These are phyloP conservation scores for Candida loeiensis DNA, from an alignment of 805 yeast genomes.

Conservation along the genomic window DNA sequence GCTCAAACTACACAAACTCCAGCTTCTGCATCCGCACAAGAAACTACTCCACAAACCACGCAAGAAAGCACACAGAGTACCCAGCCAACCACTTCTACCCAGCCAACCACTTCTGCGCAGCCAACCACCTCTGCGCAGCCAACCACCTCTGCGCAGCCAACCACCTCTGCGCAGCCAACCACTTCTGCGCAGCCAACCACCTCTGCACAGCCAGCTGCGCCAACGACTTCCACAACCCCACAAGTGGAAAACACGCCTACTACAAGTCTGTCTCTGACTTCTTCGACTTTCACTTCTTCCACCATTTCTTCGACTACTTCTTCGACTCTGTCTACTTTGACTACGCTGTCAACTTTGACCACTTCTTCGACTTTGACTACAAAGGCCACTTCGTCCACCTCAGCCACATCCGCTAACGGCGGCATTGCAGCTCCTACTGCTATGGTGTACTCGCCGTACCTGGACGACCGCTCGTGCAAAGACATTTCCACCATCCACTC, in stretches of 20 bases:
- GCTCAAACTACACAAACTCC: slow-evolving; percentile 29
- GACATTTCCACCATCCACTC: slow-evolving; percentile 45
- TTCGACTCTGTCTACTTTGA: no score
- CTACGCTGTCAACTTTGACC: slow-evolving; percentile 11
- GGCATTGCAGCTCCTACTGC: slow-evolving; percentile 47
- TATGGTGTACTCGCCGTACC: slow-evolving; percentile 78
- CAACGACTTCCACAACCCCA: slow-evolving; percentile 14
- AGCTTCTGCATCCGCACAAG: slow-evolving; percentile 24
- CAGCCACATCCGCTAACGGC: slow-evolving; percentile 12
- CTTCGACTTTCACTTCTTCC: slow-evolving; percentile 12
- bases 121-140: no score
- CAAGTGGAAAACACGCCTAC: slow-evolving; percentile 4
- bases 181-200: no score
- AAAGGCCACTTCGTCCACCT: slow-evolving; percentile 13
- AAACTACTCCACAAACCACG: slow-evolving; percentile 8
- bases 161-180: no score
- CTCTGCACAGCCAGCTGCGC: no score
- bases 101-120: slow-evolving; percentile 30
- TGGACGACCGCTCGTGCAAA: slow-evolving; percentile 66
- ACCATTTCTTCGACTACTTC: slow-evolving; percentile 13
- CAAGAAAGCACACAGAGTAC: neutral
- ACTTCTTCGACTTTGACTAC: slow-evolving; percentile 12
- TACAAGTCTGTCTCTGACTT: slow-evolving; percentile 2
- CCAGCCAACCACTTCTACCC: slow-evolving; percentile 19
- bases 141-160: no score